Evolutionary conservation across 768 basidiomycete species (phyloP), one percentile per base, ranked within the genome.

Genomic region (Leucocoprinus birnbaumii): DNA sequence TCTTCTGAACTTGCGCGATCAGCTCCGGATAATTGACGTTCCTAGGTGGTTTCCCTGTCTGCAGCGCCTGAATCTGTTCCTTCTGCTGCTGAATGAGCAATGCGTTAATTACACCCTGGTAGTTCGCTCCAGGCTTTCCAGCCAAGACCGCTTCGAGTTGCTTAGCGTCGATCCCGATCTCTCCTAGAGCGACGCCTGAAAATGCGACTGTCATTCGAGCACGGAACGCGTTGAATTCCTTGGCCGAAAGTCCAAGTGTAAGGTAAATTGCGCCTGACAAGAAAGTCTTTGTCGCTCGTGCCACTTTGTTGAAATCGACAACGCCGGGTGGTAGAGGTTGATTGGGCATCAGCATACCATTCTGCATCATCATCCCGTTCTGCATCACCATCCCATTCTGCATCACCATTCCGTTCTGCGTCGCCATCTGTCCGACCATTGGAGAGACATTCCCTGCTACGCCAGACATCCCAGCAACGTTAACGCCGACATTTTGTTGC

Each of bases 101-200:
- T 2, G 67, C 68, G 53, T 67, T 62, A 18, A 74, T 66, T 3
- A 72, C 65, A 0, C 49, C 64, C 26, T 63, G 62, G 57, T 73
- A 75, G 58, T 73, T 64, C 21, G 71, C 72, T 48, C 66, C 55
- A 4, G 67, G 68, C 21, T 59, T 57, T 2, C 66, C 68, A 46
- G 71, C 61, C 22, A 71, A 51, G 19, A 72, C 69, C 25, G 64
- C 64, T 48, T 71, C 67, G 41, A 74, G 51, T 62, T 60, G 6
- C 31, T 58, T 35, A 51, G 62, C 37, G 55, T 55, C 22, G 65
- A 65, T 3, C 49, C 62, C 41, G 52, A 51, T 38, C 51, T 60
- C 21, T 62, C 51, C 44, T 54, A 56, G 26, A 31, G 34, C 37
- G 59, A 55, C 19, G 59, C 46, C 35, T 42, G 53, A 37, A 46